phyloP scores from a whole-genome alignment of 2,329 filamentous ascomycete species.

The Neofusicoccum parvum region DNA sequence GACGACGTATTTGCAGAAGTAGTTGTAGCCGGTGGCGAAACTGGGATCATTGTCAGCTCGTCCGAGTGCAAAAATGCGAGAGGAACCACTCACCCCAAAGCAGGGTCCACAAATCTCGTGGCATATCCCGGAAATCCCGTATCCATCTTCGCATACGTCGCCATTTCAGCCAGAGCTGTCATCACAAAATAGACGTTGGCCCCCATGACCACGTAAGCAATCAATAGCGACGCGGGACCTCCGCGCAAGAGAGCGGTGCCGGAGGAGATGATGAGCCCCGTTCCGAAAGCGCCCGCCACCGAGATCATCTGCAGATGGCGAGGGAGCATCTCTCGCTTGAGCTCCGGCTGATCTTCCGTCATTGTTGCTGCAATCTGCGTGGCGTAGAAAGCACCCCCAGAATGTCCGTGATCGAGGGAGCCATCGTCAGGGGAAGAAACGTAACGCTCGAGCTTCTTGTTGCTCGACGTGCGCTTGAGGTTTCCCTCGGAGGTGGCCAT shows the following conservation, averaged over 20 bases:
- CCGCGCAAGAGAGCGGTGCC: constrained; percentile 19
- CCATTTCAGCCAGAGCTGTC: constrained; percentile 66
- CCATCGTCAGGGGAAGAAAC: too few relatives aligned
- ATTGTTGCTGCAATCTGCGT: not conserved
- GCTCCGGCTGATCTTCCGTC: not conserved
- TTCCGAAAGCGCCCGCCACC: constrained; percentile 21
- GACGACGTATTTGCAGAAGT: constrained; percentile 69
- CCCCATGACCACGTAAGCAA: constrained; percentile 58
- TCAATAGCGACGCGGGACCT: constrained; percentile 51
- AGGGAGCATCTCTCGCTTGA: constrained; percentile 11
- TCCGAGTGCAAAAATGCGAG: not conserved
- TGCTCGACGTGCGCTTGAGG: too few relatives aligned
- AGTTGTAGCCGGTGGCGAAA: constrained; percentile 81
- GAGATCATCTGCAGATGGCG: constrained; percentile 18
- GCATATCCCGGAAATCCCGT: constrained; percentile 79
- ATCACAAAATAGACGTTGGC: constrained; percentile 76
- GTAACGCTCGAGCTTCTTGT: too few relatives aligned
- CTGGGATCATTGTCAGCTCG: not conserved
- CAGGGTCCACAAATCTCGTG: constrained; percentile 71
- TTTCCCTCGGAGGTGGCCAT: too few relatives aligned
- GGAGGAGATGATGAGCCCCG: constrained; percentile 23
- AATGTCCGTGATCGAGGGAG: too few relatives aligned
- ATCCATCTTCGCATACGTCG: constrained; percentile 74
- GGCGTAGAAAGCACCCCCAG: not conserved
- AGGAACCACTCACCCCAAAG: constrained; percentile 52